Base-by-base conservation (phyloP, 2,329 filamentous ascomycete genomes). In the Chrysoporthe cubensis region DNA sequence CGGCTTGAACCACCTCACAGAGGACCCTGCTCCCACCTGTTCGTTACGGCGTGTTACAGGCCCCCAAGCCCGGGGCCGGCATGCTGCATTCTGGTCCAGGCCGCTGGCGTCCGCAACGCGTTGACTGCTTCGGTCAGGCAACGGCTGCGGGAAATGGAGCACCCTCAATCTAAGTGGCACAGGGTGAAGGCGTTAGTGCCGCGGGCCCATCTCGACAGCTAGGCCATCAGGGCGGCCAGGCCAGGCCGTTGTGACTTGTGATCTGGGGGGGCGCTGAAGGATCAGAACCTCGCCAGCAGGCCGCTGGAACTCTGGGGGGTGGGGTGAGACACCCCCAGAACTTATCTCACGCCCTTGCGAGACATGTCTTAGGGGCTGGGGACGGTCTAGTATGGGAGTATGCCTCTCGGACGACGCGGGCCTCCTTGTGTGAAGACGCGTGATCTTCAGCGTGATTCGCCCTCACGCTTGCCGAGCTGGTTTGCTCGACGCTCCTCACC, bases 371-470 rank as follows among this genome's bases (percentile, higher is more conserved):
- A 69, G 52, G 58, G 58, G 58, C 21, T 43, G 37, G 59, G n/a
- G 18, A 18, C 18, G 11, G 11, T 11, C 48, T 62, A 62, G 57
- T 48, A 67, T 62, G 62, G 62, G 62, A 65, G 26, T 59, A 54
- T 60, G 65, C 68, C 54, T 60, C 52, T 58, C 43, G 62, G 52
- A 32, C 56, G 54, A 68, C 48, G 68, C 66, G 64, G 62, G 52
- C 50, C 62, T 65, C 46, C 52, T 67, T 69, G 68, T 67, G 57
- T 62, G 62, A 70, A 66, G 60, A 69, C 56, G 64, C 63, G 60
- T 64, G 63, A 68, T 64, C 57, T 34, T 44, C 60, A 69, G 61
- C 67, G 60, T 70, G 60, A 70, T 66, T 66, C 66, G 66, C 69
- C 60, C 57, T 65, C 44, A 32, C 50, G 48, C 32, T 21, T 69